A percentile compares a stretch with the other conserved stretches of the same genome.
These are phyloP conservation scores for Stropharia rugosoannulata DNA, from an alignment of 768 basidiomycete genomes.

Conservation along the genomic window DNA sequence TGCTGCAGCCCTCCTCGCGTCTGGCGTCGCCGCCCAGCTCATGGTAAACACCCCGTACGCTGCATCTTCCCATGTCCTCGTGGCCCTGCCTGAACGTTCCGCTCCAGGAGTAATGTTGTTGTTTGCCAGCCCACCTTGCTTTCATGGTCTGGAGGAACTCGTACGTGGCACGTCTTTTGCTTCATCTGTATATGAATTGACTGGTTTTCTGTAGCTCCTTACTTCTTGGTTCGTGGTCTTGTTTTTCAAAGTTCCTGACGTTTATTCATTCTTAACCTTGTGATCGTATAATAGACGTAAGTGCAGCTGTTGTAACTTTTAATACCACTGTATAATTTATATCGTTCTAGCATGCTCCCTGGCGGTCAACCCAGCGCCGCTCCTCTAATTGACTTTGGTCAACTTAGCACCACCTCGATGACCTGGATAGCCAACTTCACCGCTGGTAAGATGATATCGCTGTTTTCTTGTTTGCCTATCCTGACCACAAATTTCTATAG, in stretches of 20 bases:
- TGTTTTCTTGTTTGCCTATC: background rate
- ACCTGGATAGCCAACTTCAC: constrained; percentile 58
- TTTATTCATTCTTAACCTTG: background rate
- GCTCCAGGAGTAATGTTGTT: constrained; percentile 41
- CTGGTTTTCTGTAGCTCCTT: constrained; percentile 45
- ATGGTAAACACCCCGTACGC: constrained; percentile 75
- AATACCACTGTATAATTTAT: too few relatives aligned
- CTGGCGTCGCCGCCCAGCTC: constrained; percentile 47
- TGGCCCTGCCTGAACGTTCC: constrained; percentile 7
- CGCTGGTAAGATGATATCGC: constrained; percentile 32
- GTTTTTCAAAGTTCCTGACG: background rate
- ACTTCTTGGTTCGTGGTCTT: constrained; percentile 55
- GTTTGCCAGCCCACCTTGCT: constrained; percentile 60
- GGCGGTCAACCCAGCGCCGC: constrained; percentile 43
- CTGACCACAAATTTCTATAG: constrained; percentile 25
- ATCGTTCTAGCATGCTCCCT: constrained; percentile 47
- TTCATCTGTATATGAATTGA: constrained; percentile 10
- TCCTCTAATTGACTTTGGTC: constrained; percentile 47
- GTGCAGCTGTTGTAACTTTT: background rate
- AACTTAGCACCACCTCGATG: constrained; percentile 33
- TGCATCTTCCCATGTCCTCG: background rate
- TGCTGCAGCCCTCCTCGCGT: constrained; percentile 38
- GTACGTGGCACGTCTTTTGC: constrained; percentile 35
- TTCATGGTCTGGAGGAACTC: constrained; percentile 52
- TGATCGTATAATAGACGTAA: constrained; percentile 36